phyloP scores from a whole-genome alignment of 768 basidiomycete genomes.

The Mycena olivaceomarginata region DNA sequence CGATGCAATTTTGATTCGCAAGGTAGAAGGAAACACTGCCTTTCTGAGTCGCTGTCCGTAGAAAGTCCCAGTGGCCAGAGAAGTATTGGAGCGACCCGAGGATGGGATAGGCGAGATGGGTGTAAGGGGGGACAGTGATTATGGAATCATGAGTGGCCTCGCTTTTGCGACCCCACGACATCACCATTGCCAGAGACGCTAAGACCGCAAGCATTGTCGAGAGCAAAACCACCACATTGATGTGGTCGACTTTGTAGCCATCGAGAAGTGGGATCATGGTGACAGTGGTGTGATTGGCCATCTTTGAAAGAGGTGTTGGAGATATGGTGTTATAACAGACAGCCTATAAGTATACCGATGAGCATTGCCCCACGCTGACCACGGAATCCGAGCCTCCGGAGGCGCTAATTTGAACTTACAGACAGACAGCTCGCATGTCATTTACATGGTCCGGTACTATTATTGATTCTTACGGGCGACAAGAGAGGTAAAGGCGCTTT shows the following conservation, averaged over 20 bases:
- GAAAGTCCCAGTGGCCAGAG: slow-evolving; percentile 22
- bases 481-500: too few species aligned
- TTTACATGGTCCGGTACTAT: too few species aligned
- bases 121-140: slow-evolving; percentile 12
- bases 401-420: too few species aligned
- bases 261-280: neutral
- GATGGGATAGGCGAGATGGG: slow-evolving; percentile 21
- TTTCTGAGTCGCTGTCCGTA: slow-evolving; percentile 10
- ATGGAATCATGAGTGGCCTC: neutral
- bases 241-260: neutral
- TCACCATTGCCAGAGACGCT: neutral
- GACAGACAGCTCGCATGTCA: too few species aligned
- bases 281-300: neutral
- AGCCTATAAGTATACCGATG: too few species aligned
- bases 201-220: slow-evolving; percentile 1
- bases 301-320: neutral
- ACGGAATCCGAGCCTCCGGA: too few species aligned
- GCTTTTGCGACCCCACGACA: neutral
- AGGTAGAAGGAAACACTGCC: slow-evolving; percentile 27
- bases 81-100: slow-evolving; percentile 32
- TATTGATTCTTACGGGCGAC: too few species aligned
- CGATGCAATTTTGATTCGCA: slow-evolving; percentile 17
- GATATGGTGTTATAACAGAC: neutral
- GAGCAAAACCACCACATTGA: neutral
- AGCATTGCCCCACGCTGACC: too few species aligned